Evolutionary conservation across 2,329 filamentous ascomycete species (phyloP), one percentile per base, ranked within the genome.

Genomic region (Fusarium brevicatenulatum): DNA sequence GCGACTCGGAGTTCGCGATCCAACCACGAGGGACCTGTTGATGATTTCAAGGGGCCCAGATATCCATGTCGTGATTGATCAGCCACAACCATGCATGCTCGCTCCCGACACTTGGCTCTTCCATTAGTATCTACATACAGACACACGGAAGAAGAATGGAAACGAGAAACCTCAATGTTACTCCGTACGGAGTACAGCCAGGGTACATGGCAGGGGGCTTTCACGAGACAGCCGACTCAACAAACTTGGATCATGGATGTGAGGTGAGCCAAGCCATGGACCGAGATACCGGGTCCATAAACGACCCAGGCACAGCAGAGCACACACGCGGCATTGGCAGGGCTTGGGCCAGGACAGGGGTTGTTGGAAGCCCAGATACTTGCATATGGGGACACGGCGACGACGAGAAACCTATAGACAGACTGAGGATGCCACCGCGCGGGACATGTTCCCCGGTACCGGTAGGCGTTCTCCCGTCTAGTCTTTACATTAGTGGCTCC

Each of bases 321-420:
- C 50, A 52, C 58, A 68, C 70, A 49, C 66, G 63, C 67, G 71
- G 71, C 67, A 74, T 57, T 73, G 66, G 57, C 71, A 73, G 58
- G 30, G 49, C 49, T 19, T n/a, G 23, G 58, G 53, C 53, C 47
- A 49, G 44, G 65, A 36, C 70, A 71, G 52, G 71, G 70, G 28
- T 65, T 34, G 19, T 36, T 15, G 30, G 42, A 52, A 39, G 43
- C 28, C 56, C 25, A 57, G 62, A 67, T 73, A 70, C 70, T 40
- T 67, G 70, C 58, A 68, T 46, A 64, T 64, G 57, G 66, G 44
- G 50, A 53, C 44, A 52, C 69, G 44, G 44, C 49, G 55, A 55
- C 67, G 43, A 53, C 71, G 55, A 68, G 58, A 66, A 60, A 36
- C 55, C 56, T 55, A 61, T 43, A 39, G 19, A 68, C 32, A 44